These are phyloP conservation scores for Colletotrichum godetiae DNA, from an alignment of 2,329 filamentous ascomycete species.

Conservation along the genomic window DNA sequence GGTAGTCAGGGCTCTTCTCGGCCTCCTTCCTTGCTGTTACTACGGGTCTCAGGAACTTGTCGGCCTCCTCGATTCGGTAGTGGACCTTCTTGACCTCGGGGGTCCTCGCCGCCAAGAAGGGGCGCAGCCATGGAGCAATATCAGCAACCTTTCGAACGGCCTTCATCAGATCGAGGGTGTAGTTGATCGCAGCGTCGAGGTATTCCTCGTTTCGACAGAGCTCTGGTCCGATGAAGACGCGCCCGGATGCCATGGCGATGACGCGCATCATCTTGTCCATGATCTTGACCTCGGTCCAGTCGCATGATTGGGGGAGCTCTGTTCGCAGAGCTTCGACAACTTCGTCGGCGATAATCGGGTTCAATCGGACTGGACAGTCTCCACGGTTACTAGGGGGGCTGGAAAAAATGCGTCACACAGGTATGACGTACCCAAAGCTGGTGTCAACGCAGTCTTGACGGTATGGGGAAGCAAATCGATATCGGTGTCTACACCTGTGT, in stretches of 20 bases:
- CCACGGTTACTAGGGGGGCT: background rate
- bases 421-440: conserved; percentile 41
- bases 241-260: conserved; percentile 58
- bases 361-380: conserved; percentile 44
- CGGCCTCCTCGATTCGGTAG: conserved; percentile 45
- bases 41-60: conserved; percentile 49
- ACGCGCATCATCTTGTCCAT: conserved; percentile 55
- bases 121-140: conserved; percentile 46
- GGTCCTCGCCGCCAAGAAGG: conserved; percentile 44
- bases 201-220: conserved; percentile 57
- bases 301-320: conserved; percentile 48
- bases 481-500: conserved; percentile 45
- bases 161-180: conserved; percentile 54
- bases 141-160: conserved; percentile 43
- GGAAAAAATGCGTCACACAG: background rate
- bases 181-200: conserved; percentile 59
- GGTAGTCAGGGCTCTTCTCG: conserved; percentile 16
- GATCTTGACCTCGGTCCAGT: conserved; percentile 55
- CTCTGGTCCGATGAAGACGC: conserved; percentile 59
- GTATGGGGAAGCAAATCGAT: conserved; percentile 40
- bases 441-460: conserved; percentile 47
- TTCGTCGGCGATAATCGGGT: conserved; percentile 51
- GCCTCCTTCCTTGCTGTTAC: conserved; percentile 44
- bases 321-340: conserved; percentile 46
- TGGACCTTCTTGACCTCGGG: conserved; percentile 49